Percentiles rank a stretch among this genome's conserved stretches.
Conservation (phyloP, 2,329 filamentous ascomycete genomes). For the Exophiala sideris region DNA sequence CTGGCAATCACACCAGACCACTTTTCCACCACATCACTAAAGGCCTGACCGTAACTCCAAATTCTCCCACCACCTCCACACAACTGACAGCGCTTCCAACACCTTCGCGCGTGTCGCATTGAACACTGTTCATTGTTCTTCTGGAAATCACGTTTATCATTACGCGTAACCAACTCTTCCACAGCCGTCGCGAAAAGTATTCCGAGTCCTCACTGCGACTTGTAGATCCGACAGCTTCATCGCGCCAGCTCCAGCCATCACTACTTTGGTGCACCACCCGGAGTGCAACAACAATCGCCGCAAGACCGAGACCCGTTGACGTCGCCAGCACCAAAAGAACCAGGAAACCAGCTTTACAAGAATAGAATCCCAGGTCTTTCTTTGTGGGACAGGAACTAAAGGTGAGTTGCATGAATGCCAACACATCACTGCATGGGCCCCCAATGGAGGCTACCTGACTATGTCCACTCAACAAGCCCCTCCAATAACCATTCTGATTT, state of each 20-base stretch:
- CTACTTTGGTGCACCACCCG: conserved; percentile 10
- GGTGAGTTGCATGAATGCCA: conserved; percentile 29
- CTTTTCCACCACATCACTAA: conserved; percentile 4
- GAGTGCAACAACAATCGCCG: conserved; percentile 8
- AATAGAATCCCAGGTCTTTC: conserved; percentile 25
- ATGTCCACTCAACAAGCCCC: conserved; percentile 20
- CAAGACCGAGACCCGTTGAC: conserved; percentile 4
- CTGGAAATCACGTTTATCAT: not conserved
- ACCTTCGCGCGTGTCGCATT: not conserved
- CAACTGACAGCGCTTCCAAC: not conserved
- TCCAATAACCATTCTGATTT: conserved; percentile 25
- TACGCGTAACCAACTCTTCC: not conserved
- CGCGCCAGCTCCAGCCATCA: not conserved
- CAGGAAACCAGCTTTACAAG: conserved; percentile 16
- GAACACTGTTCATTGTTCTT: no score
- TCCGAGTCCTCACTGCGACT: not conserved
- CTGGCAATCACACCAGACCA: conserved; percentile 2
- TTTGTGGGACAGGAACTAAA: conserved; percentile 23
- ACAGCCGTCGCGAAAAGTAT: not conserved
- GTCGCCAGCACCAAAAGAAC: conserved; percentile 2
- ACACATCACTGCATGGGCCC: conserved; percentile 26
- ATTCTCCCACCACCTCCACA: conserved; percentile 1
- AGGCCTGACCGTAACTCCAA: conserved; percentile 5
- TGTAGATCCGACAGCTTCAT: conserved; percentile 5
- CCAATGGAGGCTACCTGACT: conserved; percentile 25